Base-by-base conservation (phyloP, 441 rosid species). In the Aleurites moluccanus region DNA sequence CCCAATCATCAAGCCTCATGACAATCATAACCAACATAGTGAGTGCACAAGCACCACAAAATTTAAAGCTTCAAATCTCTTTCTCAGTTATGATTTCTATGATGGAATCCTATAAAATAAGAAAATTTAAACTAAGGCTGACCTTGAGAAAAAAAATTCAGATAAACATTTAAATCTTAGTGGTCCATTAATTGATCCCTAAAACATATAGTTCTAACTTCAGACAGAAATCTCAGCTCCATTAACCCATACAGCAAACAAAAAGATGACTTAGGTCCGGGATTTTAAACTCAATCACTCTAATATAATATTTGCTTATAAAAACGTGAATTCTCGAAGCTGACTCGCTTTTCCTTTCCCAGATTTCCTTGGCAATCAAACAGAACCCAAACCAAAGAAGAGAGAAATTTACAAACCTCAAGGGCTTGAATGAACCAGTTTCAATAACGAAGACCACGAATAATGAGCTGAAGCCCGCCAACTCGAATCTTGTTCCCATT, bases 361-460 rank as follows among this genome's bases (percentile, higher is more conserved):
- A 6, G 27, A 55, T 23, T 70, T 77, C 52, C 72, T 62, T 44
- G 33, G 77, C 53, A 63, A 61, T 67, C 53, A 65, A 79, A 65
- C 64, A 76, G 16, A 72, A 67, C 20, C 40, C 59, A 59, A 40
- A 66, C 16, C n/a, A 56, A 49, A 45, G 27, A 27, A 59, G n/a
- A 18, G 14, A 49, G 18, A 38, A 14, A 72, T 28, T 50, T 60
- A 4, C 85, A 56, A 56, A 93, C 98, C 97, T 93, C 87, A 27
- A 93, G 92, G 28, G 98, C 94, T 63, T 93, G 98, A 75, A 80
- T 53, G 85, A 83, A 93, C 56, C 98, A 90, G 70, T 84, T 89
- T 64, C 97, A 87, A 82, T 84, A 79, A 65, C 97, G 96, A 66
- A 92, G 88, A 57, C 92, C 96, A 18, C 80, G 92, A 68, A 93